phyloP scores from a whole-genome alignment of 2,329 filamentous ascomycete species.

The Arthroderma sp. region DNA sequence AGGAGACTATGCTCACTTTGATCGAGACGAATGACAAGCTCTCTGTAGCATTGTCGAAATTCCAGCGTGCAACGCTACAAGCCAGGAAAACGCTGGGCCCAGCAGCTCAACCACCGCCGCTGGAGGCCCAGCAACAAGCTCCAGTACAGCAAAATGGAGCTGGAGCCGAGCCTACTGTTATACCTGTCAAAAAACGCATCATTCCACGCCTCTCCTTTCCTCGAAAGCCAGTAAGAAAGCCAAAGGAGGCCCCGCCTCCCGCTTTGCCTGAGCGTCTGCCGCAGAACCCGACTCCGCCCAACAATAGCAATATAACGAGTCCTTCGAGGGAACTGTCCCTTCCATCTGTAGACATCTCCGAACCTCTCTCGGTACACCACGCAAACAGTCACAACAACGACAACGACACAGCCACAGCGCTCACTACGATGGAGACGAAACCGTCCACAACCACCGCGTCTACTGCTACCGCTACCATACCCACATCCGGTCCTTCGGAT shows the following conservation, averaged over 20 bases:
- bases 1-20: slow-evolving; percentile 82
- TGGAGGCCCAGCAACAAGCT: slow-evolving; percentile 1
- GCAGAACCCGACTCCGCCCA: too few species aligned
- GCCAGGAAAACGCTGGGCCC: slow-evolving; percentile 32
- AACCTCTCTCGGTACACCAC: too few species aligned
- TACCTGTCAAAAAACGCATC: slow-evolving; percentile 2
- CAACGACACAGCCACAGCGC: background rate
- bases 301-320: too few species aligned
- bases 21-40: slow-evolving; percentile 93
- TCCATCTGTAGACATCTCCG: too few species aligned
- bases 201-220: slow-evolving; percentile 9
- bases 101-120: background rate
- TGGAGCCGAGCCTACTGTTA: background rate
- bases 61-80: slow-evolving; percentile 62
- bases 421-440: background rate
- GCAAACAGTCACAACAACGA: too few species aligned
- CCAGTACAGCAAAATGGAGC: background rate
- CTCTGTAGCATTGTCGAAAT: slow-evolving; percentile 65
- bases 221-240: slow-evolving; percentile 5
- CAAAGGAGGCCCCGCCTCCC: too few species aligned
- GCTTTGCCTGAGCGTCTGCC: too few species aligned
- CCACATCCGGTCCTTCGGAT: background rate
- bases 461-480: slow-evolving; percentile 9
- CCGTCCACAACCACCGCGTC: background rate
- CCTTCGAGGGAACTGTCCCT: too few species aligned